phyloP scores from a whole-genome alignment of 192 early-diverging fungal species.

The Coemansia sp. region DNA sequence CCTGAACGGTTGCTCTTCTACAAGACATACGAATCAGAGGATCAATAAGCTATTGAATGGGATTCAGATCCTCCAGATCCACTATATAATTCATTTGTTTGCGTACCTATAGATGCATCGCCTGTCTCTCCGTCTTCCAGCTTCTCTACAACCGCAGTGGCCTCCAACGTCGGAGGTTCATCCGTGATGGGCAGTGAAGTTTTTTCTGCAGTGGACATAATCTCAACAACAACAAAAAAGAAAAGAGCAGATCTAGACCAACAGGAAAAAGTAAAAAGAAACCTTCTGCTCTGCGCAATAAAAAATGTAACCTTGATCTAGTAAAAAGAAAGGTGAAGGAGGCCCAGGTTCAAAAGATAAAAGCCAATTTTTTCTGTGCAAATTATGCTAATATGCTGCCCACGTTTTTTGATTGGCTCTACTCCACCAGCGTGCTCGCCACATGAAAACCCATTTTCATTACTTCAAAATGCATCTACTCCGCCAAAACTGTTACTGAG shows the following conservation, averaged over 20 bases:
- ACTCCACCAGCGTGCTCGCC: neutral
- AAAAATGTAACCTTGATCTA: slow-evolving; percentile 5
- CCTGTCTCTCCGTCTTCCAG: neutral
- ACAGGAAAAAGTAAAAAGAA: neutral
- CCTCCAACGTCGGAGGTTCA: slow-evolving; percentile 8
- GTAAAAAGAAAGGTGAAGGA: slow-evolving; percentile 10
- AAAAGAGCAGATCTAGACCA: neutral
- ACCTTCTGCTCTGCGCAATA: neutral
- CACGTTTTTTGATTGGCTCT: neutral
- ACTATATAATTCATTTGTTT: neutral
- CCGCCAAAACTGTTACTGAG: slow-evolving; percentile 23
- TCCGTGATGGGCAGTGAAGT: slow-evolving; percentile 5
- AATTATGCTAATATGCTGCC: neutral
- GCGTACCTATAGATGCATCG: slow-evolving; percentile 11
- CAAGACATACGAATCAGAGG: neutral
- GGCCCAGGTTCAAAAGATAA: neutral
- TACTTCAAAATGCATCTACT: too few relatives aligned
- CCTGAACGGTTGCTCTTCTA: slow-evolving; percentile 45
- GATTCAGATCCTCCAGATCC: neutral
- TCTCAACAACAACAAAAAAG: slow-evolving; percentile 6
- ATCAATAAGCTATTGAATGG: neutral
- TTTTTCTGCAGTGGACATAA: slow-evolving; percentile 33
- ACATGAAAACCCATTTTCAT: too few relatives aligned
- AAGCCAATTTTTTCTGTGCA: neutral
- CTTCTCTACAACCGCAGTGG: neutral